Base-by-base conservation (phyloP, 2,329 filamentous ascomycete species). In the Bipolaris victoriae region DNA sequence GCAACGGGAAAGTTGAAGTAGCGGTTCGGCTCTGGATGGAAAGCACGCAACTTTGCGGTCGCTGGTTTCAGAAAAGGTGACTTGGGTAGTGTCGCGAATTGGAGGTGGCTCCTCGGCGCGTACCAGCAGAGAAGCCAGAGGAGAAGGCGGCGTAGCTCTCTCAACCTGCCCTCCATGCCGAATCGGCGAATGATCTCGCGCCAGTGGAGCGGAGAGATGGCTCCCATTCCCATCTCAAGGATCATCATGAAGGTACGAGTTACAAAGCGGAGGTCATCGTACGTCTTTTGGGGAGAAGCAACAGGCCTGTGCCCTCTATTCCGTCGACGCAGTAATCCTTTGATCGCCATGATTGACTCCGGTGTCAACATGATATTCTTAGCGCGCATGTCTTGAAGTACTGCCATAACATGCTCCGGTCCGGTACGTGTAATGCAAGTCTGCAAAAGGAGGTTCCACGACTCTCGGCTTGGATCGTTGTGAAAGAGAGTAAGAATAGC, bases 131-230 rank as follows among this genome's bases (percentile, higher is more conserved):
- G 77, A 3, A 89, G 77, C 83, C 80, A 84, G 41, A 83, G 63
- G 11, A 81, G 77, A 24, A 87, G 75, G 20, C 79, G 78, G 56
- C 79, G 77, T 6, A 88, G 74, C 31, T 84, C 82, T 13, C 80
- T 67, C 66, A 85, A 80, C 15, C 80, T 77, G 7, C 81, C 77
- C 7, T 76, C 70, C 83, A 86, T 88, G 3, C 86, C 87, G 44
- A 85, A 80, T 26, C 86, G 81, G 44, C 83, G 83, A 40, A 89
- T 67, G 9, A 87, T 76, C 66, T 88, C 85, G 45, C 76, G 72
- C 87, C 87, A 90, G 15, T 77, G 66, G 24, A 61, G 72, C 3
- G 78, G 73, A 20, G 75, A 76, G 22, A 84, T 75, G 53, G 73
- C 62, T 52, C 74, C 63, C 36, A 72, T 74, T 16, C 79, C 80